Evolutionary conservation across 2,329 filamentous ascomycete genomes (phyloP).

Genomic region (Alternaria sp.): DNA sequence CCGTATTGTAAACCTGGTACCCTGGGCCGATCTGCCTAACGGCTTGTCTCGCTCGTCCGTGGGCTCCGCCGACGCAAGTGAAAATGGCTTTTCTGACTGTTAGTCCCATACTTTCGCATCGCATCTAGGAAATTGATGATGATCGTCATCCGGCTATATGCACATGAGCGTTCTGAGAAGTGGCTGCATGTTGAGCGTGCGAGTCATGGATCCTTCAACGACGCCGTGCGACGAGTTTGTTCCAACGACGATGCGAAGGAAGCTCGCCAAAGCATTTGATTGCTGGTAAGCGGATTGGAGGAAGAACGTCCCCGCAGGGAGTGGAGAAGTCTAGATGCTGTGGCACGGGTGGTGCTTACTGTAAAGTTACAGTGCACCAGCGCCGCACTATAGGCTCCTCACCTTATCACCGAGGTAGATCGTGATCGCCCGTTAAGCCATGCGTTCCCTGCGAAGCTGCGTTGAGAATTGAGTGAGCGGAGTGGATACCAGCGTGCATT

Average conservation of each 20-base stretch:
- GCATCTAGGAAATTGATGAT: background rate
- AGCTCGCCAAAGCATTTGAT: conserved; percentile 12
- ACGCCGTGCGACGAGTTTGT: background rate
- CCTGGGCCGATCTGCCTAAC: conserved; percentile 19
- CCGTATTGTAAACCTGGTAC: conserved; percentile 16
- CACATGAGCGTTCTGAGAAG: conserved; percentile 19
- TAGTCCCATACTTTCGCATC: background rate
- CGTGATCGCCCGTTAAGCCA: conserved; percentile 16
- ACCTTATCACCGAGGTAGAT: conserved; percentile 26
- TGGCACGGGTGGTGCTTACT: conserved; percentile 13
- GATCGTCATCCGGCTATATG: conserved; percentile 28
- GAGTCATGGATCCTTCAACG: conserved; percentile 3
- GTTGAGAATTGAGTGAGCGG: conserved; percentile 15
- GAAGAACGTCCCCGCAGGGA: conserved; percentile 21
- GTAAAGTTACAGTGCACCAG: conserved; percentile 1
- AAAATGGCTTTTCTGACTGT: background rate
- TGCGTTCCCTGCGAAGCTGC: conserved; percentile 7
- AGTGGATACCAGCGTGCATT: conserved; percentile 28
- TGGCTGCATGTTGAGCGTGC: conserved; percentile 21
- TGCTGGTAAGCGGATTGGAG: conserved; percentile 26
- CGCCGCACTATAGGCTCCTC: conserved; percentile 16
- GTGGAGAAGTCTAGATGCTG: conserved; percentile 15
- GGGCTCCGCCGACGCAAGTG: background rate
- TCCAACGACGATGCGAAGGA: conserved; percentile 12
- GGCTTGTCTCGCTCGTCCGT: conserved; percentile 10